Evolutionary conservation across 352 stramenopile genomes (phyloP), one percentile per base, ranked within the genome.

Genomic region (Pythium oligandrum): DNA sequence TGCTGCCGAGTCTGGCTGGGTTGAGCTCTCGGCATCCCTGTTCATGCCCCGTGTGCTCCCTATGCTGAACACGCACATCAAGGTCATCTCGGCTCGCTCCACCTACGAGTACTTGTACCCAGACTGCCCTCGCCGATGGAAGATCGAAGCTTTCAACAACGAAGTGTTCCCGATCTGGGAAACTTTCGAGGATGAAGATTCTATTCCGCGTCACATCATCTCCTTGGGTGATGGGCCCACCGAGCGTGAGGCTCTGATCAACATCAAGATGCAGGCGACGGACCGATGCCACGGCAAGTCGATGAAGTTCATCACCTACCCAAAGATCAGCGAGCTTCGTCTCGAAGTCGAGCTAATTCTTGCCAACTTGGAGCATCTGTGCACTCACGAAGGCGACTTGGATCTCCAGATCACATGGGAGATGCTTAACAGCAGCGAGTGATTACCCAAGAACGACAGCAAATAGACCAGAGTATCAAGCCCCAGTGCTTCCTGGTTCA

Each of bases 101-200:
- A 92, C 81, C 17, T 97, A 95, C 66, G 86, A 96, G 59, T 83
- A 86, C n/a, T 33, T 89, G 64, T 96, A 91, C 70, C 87, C 86
- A 17, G 74, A 88, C 53, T 87, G 85, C 54, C 79, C 80, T 10
- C 75, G 76, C 8, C 78, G 82, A 51, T 97, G 88, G 88, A 97
- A 97, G 57, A 81, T 95, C 40, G 75, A 93, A 52, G 86, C 87
- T 6, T 96, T 96, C 48, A 84, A 89, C 55, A 76, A 93, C 45
- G 86, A 95, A 50, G 69, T 93, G 40, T 93, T 88, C 44, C 78
- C 80, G 1, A 68, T 87, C 6, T 90, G 80, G 77, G 77, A 88
- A 57, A 73, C 73, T 32, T 87, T 82, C 57, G 70, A 83, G 39
- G 51, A 61, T n/a, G 70, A 86, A 10, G 68, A 78, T 36, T 71